Evolutionary conservation across 2,329 filamentous ascomycete species (phyloP).

Genomic region (Cercospora brassicicola): DNA sequence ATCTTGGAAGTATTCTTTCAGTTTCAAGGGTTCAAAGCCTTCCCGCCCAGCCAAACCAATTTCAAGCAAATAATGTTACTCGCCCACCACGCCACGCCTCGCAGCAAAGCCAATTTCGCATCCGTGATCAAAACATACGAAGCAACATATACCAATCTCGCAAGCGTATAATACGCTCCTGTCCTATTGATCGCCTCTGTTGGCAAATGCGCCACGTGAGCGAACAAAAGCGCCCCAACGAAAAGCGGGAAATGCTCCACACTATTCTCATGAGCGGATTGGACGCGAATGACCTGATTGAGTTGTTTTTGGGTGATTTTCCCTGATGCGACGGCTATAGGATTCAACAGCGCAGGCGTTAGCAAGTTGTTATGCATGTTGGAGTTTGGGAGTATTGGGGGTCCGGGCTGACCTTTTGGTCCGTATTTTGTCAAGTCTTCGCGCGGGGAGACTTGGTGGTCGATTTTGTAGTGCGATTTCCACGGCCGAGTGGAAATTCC

Average conservation of each 20-base stretch:
- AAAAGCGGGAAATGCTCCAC: slow-evolving; percentile 48
- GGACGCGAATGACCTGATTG: slow-evolving; percentile 47
- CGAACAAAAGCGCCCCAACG: slow-evolving; percentile 42
- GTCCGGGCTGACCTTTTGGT: slow-evolving; percentile 32
- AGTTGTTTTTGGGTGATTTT: slow-evolving; percentile 48
- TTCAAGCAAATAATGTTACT: slow-evolving; percentile 47
- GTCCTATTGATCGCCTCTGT: slow-evolving; percentile 41
- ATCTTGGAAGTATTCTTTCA: too few relatives aligned
- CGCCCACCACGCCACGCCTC: slow-evolving; percentile 47
- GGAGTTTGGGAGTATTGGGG: too few relatives aligned
- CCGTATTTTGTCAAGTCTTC: slow-evolving; percentile 52
- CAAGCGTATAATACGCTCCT: slow-evolving; percentile 45
- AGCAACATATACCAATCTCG: slow-evolving; percentile 44
- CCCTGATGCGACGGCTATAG: slow-evolving; percentile 42
- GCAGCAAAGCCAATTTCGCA: slow-evolving; percentile 38
- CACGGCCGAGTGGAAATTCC: slow-evolving; percentile 47
- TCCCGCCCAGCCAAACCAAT: slow-evolving; percentile 41
- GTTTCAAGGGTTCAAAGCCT: slow-evolving; percentile 24
- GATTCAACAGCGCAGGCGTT: neutral
- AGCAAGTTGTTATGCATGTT: neutral
- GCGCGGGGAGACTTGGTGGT: slow-evolving; percentile 51
- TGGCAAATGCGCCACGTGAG: slow-evolving; percentile 44
- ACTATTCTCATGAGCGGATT: slow-evolving; percentile 51
- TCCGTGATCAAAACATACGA: slow-evolving; percentile 46
- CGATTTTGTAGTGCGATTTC: slow-evolving; percentile 47